Percentiles rank a stretch among this genome's conserved stretches.
These are phyloP conservation scores for Dichotomocladium elegans DNA, from an alignment of 371 early-diverging fungal genomes.

Conservation along the genomic window DNA sequence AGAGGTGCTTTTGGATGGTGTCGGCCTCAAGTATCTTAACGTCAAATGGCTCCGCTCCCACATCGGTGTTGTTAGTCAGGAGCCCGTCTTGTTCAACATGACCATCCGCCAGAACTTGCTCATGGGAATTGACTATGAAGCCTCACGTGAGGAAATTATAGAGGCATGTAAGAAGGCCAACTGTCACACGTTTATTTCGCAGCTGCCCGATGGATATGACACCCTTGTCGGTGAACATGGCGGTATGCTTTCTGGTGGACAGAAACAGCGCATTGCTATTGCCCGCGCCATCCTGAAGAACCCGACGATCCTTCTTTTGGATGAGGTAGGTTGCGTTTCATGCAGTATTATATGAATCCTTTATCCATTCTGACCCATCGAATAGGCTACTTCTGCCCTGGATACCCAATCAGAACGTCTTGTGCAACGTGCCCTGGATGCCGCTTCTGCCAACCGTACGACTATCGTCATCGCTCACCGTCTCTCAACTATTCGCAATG, in stretches of 20 bases:
- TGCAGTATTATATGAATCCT: neutral
- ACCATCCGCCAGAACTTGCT: conserved; percentile 76
- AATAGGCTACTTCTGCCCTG: conserved; percentile 73
- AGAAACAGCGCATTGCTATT: conserved; percentile 42
- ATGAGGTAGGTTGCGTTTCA: conserved; percentile 18
- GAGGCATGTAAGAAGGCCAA: conserved; percentile 60
- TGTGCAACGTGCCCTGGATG: conserved; percentile 78
- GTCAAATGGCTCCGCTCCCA: conserved; percentile 66
- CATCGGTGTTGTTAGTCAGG: conserved; percentile 85
- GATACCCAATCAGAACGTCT: conserved; percentile 77
- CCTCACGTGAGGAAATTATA: conserved; percentile 53
- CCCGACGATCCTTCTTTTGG: conserved; percentile 25
- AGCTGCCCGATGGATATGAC: conserved; percentile 69
- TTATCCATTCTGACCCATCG: conserved; percentile 27
- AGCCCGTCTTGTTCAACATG: conserved; percentile 79
- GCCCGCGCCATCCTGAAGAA: conserved; percentile 32
- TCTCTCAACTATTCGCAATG: conserved; percentile 69
- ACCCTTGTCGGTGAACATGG: conserved; percentile 66
- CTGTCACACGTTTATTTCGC: conserved; percentile 69
- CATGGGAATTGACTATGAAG: conserved; percentile 48
- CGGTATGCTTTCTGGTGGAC: conserved; percentile 76
- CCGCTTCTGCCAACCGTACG: conserved; percentile 67
- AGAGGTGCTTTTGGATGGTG: conserved; percentile 62
- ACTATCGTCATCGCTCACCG: conserved; percentile 91
- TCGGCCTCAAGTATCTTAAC: conserved; percentile 60